Base-by-base conservation (phyloP, 345 rosid species). In the Mercurialis annua region DNA sequence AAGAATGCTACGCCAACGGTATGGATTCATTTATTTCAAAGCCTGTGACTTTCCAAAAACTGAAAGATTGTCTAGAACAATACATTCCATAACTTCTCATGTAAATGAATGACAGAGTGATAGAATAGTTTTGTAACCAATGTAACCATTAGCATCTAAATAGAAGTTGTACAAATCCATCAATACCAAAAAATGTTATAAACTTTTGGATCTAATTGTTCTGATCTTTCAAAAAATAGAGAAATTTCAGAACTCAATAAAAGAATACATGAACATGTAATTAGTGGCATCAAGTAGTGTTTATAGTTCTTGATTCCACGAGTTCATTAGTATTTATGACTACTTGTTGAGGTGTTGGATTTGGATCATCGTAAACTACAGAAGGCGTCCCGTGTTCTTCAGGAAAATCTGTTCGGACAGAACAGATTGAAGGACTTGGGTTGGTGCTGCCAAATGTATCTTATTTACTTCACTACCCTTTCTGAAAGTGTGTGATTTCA, bases 11-110 rank as follows among this genome's bases (percentile, higher is more conserved):
- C 51, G 87, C 87, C 53, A 93, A 88, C 52, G 98, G 98, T 50
- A 93, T 93, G 94, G 93, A 90, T 69, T 93, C 98, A 0, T 93
- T 90, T 69, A 88, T 87, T 60, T 90, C 98, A 11, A 90, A 93
- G 74, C 98, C 98, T 21, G 85, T 89, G 65, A 90, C 97, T 14
- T 86, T 85, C 73, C 90, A 84, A 65, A 93, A 90, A 67, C 76
- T 90, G 38, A 87, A 77, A 76, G 87, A 82, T 69, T 93, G 97
- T 71, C 78, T 93, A 6, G 86, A 82, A 59, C 81, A 86, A 70
- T 83, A 85, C 74, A 68, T 84, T 63, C 70, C 79, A 24, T 84
- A 82, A 82, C 21, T 49, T 47, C 62, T 26, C 67, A 76, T 80
- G 80, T 72, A 81, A 69, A 84, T 62, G 69, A 71, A 57, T 66